Evolutionary conservation across 768 basidiomycete genomes (phyloP), one percentile per base, ranked within the genome.

Genomic region (Fistulinella prunicolor): DNA sequence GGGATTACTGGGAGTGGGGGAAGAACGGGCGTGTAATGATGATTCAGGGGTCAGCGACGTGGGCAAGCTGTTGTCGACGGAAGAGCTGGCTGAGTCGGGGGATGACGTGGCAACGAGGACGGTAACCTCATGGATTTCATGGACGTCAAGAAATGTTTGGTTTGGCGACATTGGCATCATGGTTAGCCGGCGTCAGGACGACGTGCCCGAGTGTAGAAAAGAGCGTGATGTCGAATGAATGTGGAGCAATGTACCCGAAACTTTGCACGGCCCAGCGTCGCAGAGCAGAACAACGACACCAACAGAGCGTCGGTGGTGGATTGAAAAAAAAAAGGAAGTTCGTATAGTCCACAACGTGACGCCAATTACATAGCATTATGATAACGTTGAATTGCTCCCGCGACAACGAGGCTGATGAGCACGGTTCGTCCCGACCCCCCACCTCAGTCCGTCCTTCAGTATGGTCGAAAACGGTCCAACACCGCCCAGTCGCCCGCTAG

Each of bases 401-500:
- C n/a, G n/a, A 19, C 14, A 29, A 9, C 22, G 9, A 21, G 16
- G 50, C 54, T 42, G 26, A 86, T 87, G 86, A 70, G 75, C 32
- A 72, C 70, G 9, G 80, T 80, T 28, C 77, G 85, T 59, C 76
- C 81, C 44, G 83, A 84, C 63, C 79, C 85, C n/a, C 82, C 81
- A 55, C 16, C 53, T 23, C 57, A 56, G 17, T 72, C 76, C 12
- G 62, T 74, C 10, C 73, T 57, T 35, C 67, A 75, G 47, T 78
- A 72, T 56, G 72, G 77, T 48, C 78, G 85, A 35, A 78, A 83
- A 53, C 78, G 87, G 39, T 88, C 88, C 29, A 88, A 87, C 62
- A 89, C 88, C 1, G 76, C 79, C 0, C 85, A 86, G 46, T 89
- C 87, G 4, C 70, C 79, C 49, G 73, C 80, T 50, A 75, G 80